A percentile compares a stretch with the other conserved stretches of the same genome.
These are phyloP conservation scores for Clathrospora elynae DNA, from an alignment of 2,329 filamentous ascomycete species.

Conservation along the genomic window DNA sequence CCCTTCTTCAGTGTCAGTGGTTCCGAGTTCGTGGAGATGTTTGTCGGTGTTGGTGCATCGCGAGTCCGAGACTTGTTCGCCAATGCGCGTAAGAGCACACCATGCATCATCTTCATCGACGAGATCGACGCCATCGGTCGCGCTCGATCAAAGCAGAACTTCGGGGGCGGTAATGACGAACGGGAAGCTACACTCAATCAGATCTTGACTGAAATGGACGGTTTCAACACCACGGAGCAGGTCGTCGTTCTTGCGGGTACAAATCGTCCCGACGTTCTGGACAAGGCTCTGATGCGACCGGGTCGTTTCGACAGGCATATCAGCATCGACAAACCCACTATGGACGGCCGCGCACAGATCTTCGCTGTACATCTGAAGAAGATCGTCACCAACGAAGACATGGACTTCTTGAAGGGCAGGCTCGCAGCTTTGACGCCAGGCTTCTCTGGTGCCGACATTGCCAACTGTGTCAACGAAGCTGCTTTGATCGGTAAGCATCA, in stretches of 20 bases:
- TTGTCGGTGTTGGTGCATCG: constrained; percentile 96
- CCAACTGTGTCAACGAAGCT: constrained; percentile 97
- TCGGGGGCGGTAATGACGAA: constrained; percentile 93
- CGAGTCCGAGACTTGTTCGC: constrained; percentile 93
- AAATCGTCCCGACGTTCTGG: constrained; percentile 91
- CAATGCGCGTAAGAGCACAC: constrained; percentile 91
- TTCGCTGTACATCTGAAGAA: constrained; percentile 94
- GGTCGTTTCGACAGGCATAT: constrained; percentile 98
- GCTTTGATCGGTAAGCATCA: constrained; percentile 82
- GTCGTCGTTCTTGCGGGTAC: constrained; percentile 96
- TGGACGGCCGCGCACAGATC: constrained; percentile 95
- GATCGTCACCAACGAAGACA: constrained; percentile 89
- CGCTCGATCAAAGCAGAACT: constrained; percentile 80
- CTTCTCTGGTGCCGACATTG: constrained; percentile 97
- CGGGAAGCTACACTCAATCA: constrained; percentile 97
- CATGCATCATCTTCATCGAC: constrained; percentile 99
- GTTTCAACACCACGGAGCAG: constrained; percentile 96
- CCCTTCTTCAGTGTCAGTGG: constrained; percentile 98
- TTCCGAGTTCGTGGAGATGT: constrained; percentile 99
- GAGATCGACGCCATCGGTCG: constrained; percentile 98
- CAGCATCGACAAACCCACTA: constrained; percentile 89
- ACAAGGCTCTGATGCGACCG: constrained; percentile 94
- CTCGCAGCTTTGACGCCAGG: constrained; percentile 91
- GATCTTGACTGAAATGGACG: constrained; percentile 98
- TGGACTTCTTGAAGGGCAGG: constrained; percentile 84